Evolutionary conservation across 495 filamentous ascomycete genomes (phyloP), one percentile per base, ranked within the genome.

Genomic region (Aspergillus haitiensis): DNA sequence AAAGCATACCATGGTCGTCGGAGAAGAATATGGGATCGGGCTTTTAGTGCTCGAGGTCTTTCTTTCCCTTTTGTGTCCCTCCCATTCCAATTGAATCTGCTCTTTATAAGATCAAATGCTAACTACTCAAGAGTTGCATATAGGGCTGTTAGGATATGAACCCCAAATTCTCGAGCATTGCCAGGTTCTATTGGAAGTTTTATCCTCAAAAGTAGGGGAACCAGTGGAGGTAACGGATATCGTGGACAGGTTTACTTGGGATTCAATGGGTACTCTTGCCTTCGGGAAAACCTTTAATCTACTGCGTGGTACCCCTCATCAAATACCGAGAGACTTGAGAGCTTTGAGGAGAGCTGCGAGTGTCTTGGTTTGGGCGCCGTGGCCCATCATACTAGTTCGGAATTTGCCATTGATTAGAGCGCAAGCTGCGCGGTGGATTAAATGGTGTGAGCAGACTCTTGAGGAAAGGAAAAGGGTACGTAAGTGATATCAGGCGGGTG

Each of bases 201-300:
- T 62, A 7, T 35, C 53, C 2, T 52, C 59, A 1, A 27, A 21
- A 34, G 52, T 11, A 16, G 15, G 35, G 6, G 37, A 56, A 16
- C 16, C 9, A 16, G n/a, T 56, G 27, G 53, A 56, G 37, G 54
- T 45, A 6, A 62, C 47, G 5, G 32, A 56, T 9, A 7, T 62
- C n/a, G 16, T 62, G 15, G 53, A 46, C 13, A 48, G 27, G 3
- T 57, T 62, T 34, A n/a, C 53, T 16, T 62, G 53, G 53, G 59
- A 62, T 10, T 46, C 59, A 8, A 62, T 62, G 59, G 59, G 59
- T 2, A 55, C 57, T 12, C 44, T 62, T 45, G 48, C 53, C 11
- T 57, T 62, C 31, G 53, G 59, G 1, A 57, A 57, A 35, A 56
- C 53, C 2, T 62, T 62, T 33, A 49, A 54, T 37, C 52, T 62